These are phyloP conservation scores for Whalleya microplaca DNA, from an alignment of 2,329 filamentous ascomycete genomes.

Conservation along the genomic window DNA sequence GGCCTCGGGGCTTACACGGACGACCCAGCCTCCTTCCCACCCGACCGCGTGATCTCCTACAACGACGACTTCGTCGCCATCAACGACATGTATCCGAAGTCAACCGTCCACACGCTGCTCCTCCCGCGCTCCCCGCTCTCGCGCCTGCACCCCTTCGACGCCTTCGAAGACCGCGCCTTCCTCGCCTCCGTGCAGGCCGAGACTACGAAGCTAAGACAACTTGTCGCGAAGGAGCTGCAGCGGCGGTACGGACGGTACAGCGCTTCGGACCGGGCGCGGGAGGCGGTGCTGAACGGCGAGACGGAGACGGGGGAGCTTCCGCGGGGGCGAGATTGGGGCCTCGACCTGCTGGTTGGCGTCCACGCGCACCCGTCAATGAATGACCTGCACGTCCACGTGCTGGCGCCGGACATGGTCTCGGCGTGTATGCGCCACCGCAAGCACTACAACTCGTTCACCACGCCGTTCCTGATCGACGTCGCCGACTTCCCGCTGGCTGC, in stretches of 20 bases:
- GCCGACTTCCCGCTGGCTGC: constrained; percentile 76
- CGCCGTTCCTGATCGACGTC: constrained; percentile 78
- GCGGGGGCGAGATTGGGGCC: constrained; percentile 74
- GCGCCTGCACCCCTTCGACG: constrained; percentile 74
- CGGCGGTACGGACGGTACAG: constrained; percentile 69
- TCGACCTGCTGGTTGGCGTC: constrained; percentile 76
- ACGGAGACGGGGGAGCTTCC: constrained; percentile 60
- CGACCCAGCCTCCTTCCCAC: constrained; percentile 62
- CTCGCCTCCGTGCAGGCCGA: constrained; percentile 66
- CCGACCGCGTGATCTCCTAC: constrained; percentile 65
- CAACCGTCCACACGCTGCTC: constrained; percentile 83
- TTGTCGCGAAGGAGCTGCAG: constrained; percentile 77
- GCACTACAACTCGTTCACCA: constrained; percentile 92
- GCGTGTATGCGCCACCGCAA: constrained; percentile 75
- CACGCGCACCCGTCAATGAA: constrained; percentile 92
- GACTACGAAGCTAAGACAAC: constrained; percentile 59
- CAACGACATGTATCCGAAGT: constrained; percentile 84
- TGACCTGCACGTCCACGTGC: constrained; percentile 87
- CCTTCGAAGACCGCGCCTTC: constrained; percentile 73
- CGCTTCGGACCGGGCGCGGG: constrained; percentile 62
- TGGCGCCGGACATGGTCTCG: constrained; percentile 79
- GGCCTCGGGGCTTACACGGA: constrained; percentile 70
- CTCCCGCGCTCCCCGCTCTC: constrained; percentile 70
- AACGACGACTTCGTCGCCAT: constrained; percentile 75
- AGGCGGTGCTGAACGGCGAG: constrained; percentile 67